These are phyloP conservation scores for Monosporozyma solicola DNA, from an alignment of 805 yeast genomes.

Conservation along the genomic window DNA sequence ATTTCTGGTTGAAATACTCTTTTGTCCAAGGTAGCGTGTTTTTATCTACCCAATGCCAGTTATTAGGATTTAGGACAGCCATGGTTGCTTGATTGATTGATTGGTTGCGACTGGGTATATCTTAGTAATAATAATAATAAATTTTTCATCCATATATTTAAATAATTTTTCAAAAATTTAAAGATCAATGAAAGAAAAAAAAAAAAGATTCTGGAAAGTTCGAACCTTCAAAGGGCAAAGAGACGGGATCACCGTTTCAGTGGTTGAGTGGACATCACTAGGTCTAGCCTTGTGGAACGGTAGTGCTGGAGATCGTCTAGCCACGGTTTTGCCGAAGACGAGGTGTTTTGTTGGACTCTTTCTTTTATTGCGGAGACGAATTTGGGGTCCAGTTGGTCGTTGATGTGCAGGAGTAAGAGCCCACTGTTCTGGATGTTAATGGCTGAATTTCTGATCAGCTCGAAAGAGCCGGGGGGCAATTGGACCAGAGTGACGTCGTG, in stretches of 20 bases:
- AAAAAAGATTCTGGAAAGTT: not conserved
- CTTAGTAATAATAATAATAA: too few relatives aligned
- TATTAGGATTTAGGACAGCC: constrained; percentile 66
- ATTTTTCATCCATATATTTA: too few relatives aligned
- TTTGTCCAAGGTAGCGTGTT: constrained; percentile 60
- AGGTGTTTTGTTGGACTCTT: constrained; percentile 8
- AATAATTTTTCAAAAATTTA: too few relatives aligned
- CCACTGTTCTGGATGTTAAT: constrained; percentile 12
- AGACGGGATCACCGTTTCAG: not conserved
- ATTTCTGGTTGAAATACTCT: constrained; percentile 37
- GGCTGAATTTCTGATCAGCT: constrained; percentile 7
- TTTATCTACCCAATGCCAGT: constrained; percentile 72
- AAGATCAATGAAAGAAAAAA: too few relatives aligned
- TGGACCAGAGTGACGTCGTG: constrained; percentile 45
- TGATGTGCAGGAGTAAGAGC: constrained; percentile 16
- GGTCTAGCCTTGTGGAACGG: constrained; percentile 11
- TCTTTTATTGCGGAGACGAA: constrained; percentile 14
- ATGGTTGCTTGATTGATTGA: constrained; percentile 23
- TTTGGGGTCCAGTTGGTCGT: constrained; percentile 14
- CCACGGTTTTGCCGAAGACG: constrained; percentile 18
- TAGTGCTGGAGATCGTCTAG: constrained; percentile 14
- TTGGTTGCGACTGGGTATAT: too few relatives aligned
- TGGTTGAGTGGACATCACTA: constrained; percentile 19
- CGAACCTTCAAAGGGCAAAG: too few relatives aligned
- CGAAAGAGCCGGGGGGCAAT: constrained; percentile 40